phyloP scores from a whole-genome alignment of 208 protist species.

The Naegleria lovaniensis region DNA sequence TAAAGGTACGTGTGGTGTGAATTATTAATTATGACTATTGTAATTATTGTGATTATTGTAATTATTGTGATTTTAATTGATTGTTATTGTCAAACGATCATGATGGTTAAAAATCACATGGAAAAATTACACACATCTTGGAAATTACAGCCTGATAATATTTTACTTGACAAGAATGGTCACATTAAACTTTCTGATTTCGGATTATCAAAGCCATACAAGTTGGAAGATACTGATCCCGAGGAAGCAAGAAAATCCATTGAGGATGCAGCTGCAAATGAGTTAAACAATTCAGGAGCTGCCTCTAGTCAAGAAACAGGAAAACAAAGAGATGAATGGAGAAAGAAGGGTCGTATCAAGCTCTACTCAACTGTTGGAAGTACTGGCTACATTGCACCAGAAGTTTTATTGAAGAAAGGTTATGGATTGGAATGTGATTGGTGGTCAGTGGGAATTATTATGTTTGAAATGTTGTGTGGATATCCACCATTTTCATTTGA shows the following conservation, averaged over 20 bases:
- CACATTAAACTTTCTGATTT: constrained; percentile 97
- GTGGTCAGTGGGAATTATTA: constrained; percentile 95
- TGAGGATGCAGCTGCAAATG: neutral
- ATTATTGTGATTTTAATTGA: too few species aligned
- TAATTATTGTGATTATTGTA: too few species aligned
- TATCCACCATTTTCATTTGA: constrained; percentile 66
- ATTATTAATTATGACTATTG: too few species aligned
- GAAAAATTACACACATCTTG: constrained; percentile 49
- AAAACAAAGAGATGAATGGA: constrained; percentile 10
- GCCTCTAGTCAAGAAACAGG: neutral
- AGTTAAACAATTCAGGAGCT: neutral
- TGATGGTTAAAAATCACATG: too few species aligned
- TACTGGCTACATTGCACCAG: constrained; percentile 84
- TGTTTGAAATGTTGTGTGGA: constrained; percentile 90
- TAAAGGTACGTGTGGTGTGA: neutral
- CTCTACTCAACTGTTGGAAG: neutral
- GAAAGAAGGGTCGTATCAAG: neutral
- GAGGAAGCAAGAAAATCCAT: neutral
- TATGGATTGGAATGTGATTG: constrained; percentile 93
- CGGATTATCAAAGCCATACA: constrained; percentile 73
- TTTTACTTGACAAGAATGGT: constrained; percentile 85
- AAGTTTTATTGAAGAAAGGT: constrained; percentile 79
- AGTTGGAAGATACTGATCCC: neutral
- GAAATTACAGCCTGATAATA: constrained; percentile 83
- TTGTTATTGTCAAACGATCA: too few species aligned